Conservation (phyloP, 148 eudicot species). For the Heliamphora exappendiculata region DNA sequence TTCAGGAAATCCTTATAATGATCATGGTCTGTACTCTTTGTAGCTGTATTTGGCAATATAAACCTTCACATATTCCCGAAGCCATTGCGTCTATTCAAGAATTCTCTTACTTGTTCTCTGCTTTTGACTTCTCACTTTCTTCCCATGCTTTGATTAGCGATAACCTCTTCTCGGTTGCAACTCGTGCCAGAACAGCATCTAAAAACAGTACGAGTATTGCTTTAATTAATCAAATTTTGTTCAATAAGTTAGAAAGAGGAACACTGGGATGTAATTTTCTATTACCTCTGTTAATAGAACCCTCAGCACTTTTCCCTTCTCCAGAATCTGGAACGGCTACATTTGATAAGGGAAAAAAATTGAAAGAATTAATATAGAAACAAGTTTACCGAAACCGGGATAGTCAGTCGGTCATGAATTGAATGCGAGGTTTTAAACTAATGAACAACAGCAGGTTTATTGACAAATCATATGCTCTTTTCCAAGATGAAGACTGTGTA, state of each 20-base stretch:
- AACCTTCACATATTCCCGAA: background rate
- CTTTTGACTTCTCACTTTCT: conserved; percentile 83
- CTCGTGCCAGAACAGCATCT: conserved; percentile 68
- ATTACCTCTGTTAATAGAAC: conserved; percentile 66
- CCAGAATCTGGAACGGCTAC: conserved; percentile 32
- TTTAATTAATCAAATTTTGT: background rate
- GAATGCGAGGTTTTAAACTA: too few relatives aligned
- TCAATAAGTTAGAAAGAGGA: background rate
- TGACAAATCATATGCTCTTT: too few relatives aligned
- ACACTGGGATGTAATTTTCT: background rate
- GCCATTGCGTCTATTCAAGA: background rate
- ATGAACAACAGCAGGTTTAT: too few relatives aligned
- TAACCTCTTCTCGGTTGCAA: conserved; percentile 69
- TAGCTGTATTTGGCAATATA: background rate
- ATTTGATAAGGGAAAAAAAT: background rate
- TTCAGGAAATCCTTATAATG: background rate
- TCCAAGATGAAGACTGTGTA: too few relatives aligned
- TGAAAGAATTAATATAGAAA: background rate
- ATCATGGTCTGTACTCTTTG: background rate
- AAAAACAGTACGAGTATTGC: background rate
- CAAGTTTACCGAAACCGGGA: too few relatives aligned
- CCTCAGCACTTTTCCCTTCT: conserved; percentile 54
- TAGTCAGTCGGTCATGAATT: too few relatives aligned
- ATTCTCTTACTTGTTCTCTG: conserved; percentile 69
- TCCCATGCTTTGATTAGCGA: conserved; percentile 94